Percentiles rank a stretch among this genome's conserved stretches.
These are phyloP conservation scores for Magnaporthales sp. DNA, from an alignment of 2,329 filamentous ascomycete species.

Conservation along the genomic window DNA sequence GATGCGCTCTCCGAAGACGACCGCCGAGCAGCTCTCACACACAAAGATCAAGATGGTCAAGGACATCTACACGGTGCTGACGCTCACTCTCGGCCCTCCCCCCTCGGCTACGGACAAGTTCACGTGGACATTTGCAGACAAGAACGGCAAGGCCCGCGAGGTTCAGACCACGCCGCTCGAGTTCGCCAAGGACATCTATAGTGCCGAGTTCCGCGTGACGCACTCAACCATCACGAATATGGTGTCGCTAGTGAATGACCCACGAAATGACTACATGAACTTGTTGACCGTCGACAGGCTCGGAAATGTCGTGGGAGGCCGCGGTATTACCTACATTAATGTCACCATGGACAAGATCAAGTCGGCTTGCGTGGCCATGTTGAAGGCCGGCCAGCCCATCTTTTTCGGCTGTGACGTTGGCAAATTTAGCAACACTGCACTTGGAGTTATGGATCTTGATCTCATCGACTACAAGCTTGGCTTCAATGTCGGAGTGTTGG, in stretches of 20 bases:
- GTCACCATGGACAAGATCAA: constrained; percentile 69
- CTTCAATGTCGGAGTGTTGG: constrained; percentile 68
- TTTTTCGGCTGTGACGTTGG: constrained; percentile 89
- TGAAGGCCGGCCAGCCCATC: constrained; percentile 67
- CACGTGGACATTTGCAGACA: constrained; percentile 72
- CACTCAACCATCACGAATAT: constrained; percentile 56
- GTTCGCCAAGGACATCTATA: constrained; percentile 63
- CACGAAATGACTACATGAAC: constrained; percentile 63
- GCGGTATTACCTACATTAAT: constrained; percentile 73
- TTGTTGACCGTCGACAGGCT: constrained; percentile 70
- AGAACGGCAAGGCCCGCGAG: constrained; percentile 52
- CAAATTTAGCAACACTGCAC: constrained; percentile 60
- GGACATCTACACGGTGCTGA: constrained; percentile 75
- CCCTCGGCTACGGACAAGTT: constrained; percentile 63
- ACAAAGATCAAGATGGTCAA: constrained; percentile 68
- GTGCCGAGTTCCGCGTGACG: constrained; percentile 47
- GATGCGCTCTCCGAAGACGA: constrained; percentile 20
- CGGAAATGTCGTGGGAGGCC: constrained; percentile 72
- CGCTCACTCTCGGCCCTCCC: constrained; percentile 71
- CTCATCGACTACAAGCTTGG: constrained; percentile 74
- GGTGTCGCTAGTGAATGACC: constrained; percentile 80
- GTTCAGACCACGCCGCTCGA: constrained; percentile 58
- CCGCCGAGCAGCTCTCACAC: constrained; percentile 29
- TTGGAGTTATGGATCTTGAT: constrained; percentile 72
- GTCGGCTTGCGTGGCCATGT: constrained; percentile 64